These are phyloP conservation scores for Paramyrothecium roridum DNA, from an alignment of 2,329 filamentous ascomycete genomes.

Conservation along the genomic window DNA sequence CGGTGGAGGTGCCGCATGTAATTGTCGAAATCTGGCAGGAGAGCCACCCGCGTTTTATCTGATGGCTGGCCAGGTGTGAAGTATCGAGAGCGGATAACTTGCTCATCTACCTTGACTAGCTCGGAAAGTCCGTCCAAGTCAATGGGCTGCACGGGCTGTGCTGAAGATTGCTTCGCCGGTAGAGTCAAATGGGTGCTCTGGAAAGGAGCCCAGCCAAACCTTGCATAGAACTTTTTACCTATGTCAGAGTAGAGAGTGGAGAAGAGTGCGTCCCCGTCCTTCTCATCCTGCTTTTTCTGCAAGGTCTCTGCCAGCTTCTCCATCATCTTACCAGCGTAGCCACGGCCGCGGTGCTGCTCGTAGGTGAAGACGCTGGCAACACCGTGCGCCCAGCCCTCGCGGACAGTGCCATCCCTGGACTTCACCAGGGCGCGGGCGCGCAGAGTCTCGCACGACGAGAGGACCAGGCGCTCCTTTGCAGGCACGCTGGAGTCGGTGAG, in stretches of 20 bases:
- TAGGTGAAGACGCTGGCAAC: slow-evolving; percentile 79
- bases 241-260: slow-evolving; percentile 86
- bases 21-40: slow-evolving; percentile 27
- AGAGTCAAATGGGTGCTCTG: slow-evolving; percentile 71
- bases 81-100: slow-evolving; percentile 55
- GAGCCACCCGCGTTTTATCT: slow-evolving; percentile 26
- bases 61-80: slow-evolving; percentile 15
- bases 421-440: slow-evolving; percentile 55
- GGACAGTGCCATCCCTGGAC: slow-evolving; percentile 24
- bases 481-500: slow-evolving; percentile 45
- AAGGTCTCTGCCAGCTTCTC: slow-evolving; percentile 53
- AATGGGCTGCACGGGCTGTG: slow-evolving; percentile 38
- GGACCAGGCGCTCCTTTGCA: slow-evolving; percentile 46
- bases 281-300: slow-evolving; percentile 16
- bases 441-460: slow-evolving; percentile 63
- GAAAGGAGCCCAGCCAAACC: slow-evolving; percentile 73
- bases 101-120: slow-evolving; percentile 63
- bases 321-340: slow-evolving; percentile 78
- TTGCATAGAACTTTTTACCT: slow-evolving; percentile 77
- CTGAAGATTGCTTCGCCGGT: slow-evolving; percentile 23
- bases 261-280: slow-evolving; percentile 48
- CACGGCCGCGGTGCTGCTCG: slow-evolving; percentile 61
- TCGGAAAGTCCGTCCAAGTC: slow-evolving; percentile 57
- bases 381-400: slow-evolving; percentile 65
- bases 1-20: slow-evolving; percentile 64